A percentile compares a stretch with the other conserved stretches of the same genome.
phyloP scores from a whole-genome alignment of 1,139 yeast species.

The Candida pseudoviswanathii region DNA sequence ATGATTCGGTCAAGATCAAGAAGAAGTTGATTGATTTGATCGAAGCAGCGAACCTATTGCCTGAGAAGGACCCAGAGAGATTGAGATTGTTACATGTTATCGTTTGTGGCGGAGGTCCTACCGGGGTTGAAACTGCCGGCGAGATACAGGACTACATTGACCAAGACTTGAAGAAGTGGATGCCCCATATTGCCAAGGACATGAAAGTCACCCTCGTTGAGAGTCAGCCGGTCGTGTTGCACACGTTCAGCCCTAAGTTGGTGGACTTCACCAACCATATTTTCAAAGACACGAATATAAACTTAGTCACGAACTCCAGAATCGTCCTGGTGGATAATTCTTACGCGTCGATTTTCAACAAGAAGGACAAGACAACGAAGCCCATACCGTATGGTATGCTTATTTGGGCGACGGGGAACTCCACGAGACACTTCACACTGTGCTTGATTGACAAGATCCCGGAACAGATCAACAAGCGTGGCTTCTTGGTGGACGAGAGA shows the following conservation, averaged over 20 bases:
- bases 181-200: constrained; percentile 81
- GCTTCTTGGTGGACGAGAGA: constrained; percentile 79
- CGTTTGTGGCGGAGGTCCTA: constrained; percentile 95
- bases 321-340: constrained; percentile 78
- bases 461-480: constrained; percentile 87
- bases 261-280: constrained; percentile 82
- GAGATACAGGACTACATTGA: constrained; percentile 91
- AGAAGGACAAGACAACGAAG: constrained; percentile 48
- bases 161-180: constrained; percentile 85
- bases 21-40: constrained; percentile 74
- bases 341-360: constrained; percentile 67
- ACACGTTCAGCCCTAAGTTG: constrained; percentile 81
- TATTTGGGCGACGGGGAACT: constrained; percentile 97
- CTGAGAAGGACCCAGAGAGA: constrained; percentile 73
- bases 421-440: constrained; percentile 74
- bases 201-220: constrained; percentile 82
- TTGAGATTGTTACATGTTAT: constrained; percentile 78
- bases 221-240: constrained; percentile 87
- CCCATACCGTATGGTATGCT: constrained; percentile 82
- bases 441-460: constrained; percentile 68
- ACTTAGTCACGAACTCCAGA: constrained; percentile 77
- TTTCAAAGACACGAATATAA: constrained; percentile 75
- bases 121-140: constrained; percentile 95
- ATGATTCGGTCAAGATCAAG: constrained; percentile 78
- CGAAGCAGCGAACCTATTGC: constrained; percentile 78